These are phyloP conservation scores for Lecanicillium sp. DNA, from an alignment of 2,329 filamentous ascomycete species.

Conservation along the genomic window DNA sequence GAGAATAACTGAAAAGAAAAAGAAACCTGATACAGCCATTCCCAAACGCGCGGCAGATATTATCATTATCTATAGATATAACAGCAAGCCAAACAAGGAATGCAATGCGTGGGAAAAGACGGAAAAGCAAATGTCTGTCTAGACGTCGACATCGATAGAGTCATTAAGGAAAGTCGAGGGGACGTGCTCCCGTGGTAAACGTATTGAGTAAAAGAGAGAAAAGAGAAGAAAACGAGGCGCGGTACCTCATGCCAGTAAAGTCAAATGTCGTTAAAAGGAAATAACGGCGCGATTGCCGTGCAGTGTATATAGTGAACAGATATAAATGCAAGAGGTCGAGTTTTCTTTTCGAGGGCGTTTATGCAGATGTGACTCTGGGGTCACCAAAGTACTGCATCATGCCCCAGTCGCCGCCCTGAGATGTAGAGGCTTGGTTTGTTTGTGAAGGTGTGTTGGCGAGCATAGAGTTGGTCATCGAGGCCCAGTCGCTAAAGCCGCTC, in stretches of 20 bases:
- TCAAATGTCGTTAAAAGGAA: background rate
- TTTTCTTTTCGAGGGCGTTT: background rate
- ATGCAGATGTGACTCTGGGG: conserved; percentile 26
- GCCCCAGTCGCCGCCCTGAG: conserved; percentile 22
- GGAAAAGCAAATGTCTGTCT: conserved; percentile 11
- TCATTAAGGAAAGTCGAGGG: conserved; percentile 8
- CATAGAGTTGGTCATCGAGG: conserved; percentile 30
- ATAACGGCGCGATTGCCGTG: background rate
- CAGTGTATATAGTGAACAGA: background rate
- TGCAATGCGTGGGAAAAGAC: too few species aligned
- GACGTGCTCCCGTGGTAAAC: background rate
- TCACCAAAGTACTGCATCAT: conserved; percentile 32
- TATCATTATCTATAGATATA: too few species aligned
- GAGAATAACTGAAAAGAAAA: too few species aligned
- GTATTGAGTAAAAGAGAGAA: background rate
- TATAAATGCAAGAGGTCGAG: background rate
- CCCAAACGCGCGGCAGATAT: too few species aligned
- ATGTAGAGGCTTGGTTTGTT: conserved; percentile 16
- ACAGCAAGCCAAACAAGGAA: too few species aligned
- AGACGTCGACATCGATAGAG: conserved; percentile 12
- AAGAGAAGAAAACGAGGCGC: background rate
- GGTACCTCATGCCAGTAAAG: background rate
- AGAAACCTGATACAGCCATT: too few species aligned
- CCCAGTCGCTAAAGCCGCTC: conserved; percentile 37
- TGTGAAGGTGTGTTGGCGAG: conserved; percentile 24